These are phyloP conservation scores for Hirsutella rhossiliensis DNA, from an alignment of 2,329 filamentous ascomycete species.

Conservation along the genomic window DNA sequence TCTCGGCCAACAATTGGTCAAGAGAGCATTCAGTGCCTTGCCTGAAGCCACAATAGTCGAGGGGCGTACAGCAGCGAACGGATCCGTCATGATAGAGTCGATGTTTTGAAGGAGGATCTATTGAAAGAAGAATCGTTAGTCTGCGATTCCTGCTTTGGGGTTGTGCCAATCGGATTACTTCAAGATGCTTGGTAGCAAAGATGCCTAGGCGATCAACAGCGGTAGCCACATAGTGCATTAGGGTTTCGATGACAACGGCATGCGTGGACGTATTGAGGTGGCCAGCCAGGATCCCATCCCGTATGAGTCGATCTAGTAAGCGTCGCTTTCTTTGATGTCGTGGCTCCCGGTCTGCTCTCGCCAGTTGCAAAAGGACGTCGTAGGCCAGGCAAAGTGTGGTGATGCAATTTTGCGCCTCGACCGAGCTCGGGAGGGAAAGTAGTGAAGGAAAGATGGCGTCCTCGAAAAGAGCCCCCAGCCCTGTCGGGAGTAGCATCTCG, in stretches of 20 bases:
- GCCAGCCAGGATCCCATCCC: constrained; percentile 42
- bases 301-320: constrained; percentile 41
- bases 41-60: constrained; percentile 40
- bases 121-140: constrained; percentile 2
- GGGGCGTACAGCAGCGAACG: constrained; percentile 47
- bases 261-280: constrained; percentile 48
- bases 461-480: constrained; percentile 56
- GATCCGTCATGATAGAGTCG: constrained; percentile 52
- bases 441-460: constrained; percentile 60
- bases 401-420: constrained; percentile 58
- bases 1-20: constrained; percentile 59
- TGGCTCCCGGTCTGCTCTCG: constrained; percentile 12
- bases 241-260: constrained; percentile 39
- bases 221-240: constrained; percentile 36
- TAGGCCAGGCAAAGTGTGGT: constrained; percentile 54
- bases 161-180: constrained; percentile 27
- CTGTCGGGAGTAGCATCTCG: constrained; percentile 44
- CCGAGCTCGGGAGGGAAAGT: constrained; percentile 66
- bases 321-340: constrained; percentile 14
- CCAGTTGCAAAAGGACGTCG: constrained; percentile 50
- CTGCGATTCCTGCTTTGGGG: neutral
- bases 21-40: constrained; percentile 39
- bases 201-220: constrained; percentile 48
- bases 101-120: constrained; percentile 57
- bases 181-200: constrained; percentile 53